Conservation (phyloP, 2,329 filamentous ascomycete genomes). For the Colletotrichum spinosum region DNA sequence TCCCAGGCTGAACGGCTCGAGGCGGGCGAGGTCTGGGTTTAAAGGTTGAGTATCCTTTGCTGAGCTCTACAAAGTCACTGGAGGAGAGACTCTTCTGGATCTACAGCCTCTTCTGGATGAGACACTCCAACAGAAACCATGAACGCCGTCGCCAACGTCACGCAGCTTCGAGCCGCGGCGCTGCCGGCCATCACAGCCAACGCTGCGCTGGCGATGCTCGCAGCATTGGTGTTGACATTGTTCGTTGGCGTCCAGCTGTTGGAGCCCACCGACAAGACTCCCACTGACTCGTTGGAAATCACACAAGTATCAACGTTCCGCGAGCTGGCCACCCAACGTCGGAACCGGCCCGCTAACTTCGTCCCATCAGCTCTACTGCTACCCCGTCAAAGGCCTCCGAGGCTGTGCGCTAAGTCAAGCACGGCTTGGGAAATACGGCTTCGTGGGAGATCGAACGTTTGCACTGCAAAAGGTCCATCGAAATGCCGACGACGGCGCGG, state of each 20-base stretch:
- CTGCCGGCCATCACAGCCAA: background rate
- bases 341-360: too few species aligned
- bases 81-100: too few species aligned
- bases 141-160: background rate
- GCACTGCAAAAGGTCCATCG: background rate
- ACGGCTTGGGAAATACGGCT: constrained; percentile 2
- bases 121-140: background rate
- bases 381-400: constrained; percentile 10
- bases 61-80: too few species aligned
- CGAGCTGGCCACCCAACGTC: too few species aligned
- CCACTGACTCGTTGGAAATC: constrained; percentile 1
- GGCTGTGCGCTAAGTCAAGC: background rate
- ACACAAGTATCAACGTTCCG: constrained; percentile 8
- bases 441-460: constrained; percentile 14
- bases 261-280: background rate
- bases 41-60: too few species aligned
- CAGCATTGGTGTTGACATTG: background rate
- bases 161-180: background rate
- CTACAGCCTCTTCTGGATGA: too few species aligned
- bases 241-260: background rate
- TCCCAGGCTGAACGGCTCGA: too few species aligned
- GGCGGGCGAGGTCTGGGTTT: too few species aligned
- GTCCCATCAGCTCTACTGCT: constrained; percentile 1
- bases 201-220: background rate
- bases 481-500: background rate